Evolutionary conservation across 352 stramenopile species (phyloP).

Genomic region (Phytophthora multivora): DNA sequence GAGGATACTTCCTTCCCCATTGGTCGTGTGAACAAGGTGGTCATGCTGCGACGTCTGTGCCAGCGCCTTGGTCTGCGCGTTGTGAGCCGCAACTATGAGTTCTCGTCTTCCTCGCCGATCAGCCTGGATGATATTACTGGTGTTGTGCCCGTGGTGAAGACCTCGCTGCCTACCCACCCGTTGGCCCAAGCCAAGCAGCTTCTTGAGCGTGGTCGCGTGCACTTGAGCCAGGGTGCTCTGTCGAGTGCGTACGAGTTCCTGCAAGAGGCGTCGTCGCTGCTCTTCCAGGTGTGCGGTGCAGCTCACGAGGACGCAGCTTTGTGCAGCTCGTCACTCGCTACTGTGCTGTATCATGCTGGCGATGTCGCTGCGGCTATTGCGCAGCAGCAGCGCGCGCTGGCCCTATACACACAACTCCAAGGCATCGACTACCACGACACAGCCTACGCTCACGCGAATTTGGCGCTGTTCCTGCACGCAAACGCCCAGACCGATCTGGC

Average conservation of each 20-base stretch:
- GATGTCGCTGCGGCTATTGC: slow-evolving; percentile 89
- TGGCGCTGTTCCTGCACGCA: slow-evolving; percentile 92
- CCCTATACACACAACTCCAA: slow-evolving; percentile 91
- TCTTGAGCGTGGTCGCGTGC: slow-evolving; percentile 86
- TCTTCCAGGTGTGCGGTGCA: slow-evolving; percentile 94
- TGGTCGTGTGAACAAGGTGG: slow-evolving; percentile 69
- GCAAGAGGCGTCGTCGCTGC: slow-evolving; percentile 91
- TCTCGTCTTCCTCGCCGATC: slow-evolving; percentile 81
- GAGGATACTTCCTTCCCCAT: slow-evolving; percentile 26
- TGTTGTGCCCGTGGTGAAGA: slow-evolving; percentile 94
- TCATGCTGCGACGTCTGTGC: slow-evolving; percentile 93
- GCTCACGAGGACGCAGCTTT: slow-evolving; percentile 93
- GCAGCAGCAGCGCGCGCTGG: slow-evolving; percentile 90
- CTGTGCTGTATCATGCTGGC: slow-evolving; percentile 92
- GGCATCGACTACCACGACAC: slow-evolving; percentile 94
- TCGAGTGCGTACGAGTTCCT: slow-evolving; percentile 85
- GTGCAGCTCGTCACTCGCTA: slow-evolving; percentile 92
- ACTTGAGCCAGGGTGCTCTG: slow-evolving; percentile 77
- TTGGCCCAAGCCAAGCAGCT: slow-evolving; percentile 83
- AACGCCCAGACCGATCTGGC: slow-evolving; percentile 86
- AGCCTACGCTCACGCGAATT: slow-evolving; percentile 89
- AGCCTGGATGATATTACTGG: slow-evolving; percentile 91
- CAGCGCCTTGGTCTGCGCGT: slow-evolving; percentile 93
- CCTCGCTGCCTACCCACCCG: slow-evolving; percentile 81
- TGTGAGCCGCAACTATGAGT: slow-evolving; percentile 89